Evolutionary conservation across 768 basidiomycete genomes (phyloP).

Genomic region (Phaeotremella fagi): DNA sequence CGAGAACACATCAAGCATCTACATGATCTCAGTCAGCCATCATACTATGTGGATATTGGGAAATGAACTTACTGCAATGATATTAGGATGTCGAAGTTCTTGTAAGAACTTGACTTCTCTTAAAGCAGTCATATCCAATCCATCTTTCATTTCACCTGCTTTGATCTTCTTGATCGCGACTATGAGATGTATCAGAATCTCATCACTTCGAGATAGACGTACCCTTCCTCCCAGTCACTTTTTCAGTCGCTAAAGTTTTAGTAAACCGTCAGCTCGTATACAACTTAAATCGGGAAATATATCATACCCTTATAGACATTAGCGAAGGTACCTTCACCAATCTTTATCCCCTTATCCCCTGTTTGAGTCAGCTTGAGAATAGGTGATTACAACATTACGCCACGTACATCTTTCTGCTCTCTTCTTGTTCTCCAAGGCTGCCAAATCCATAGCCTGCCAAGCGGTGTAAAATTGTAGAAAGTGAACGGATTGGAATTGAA

Average conservation of each 20-base stretch:
- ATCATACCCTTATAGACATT: conserved; percentile 81
- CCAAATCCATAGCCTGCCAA: conserved; percentile 23
- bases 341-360: conserved; percentile 51
- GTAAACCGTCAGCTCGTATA: background rate
- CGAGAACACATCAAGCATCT: conserved; percentile 96
- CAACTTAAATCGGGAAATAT: background rate
- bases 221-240: conserved; percentile 38
- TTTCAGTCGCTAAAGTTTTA: conserved; percentile 20
- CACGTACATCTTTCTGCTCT: conserved; percentile 23
- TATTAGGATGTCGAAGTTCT: conserved; percentile 87
- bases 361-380: background rate
- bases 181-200: too few relatives aligned
- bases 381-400: too few relatives aligned
- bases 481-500: too few relatives aligned
- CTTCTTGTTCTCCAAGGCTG: conserved; percentile 19
- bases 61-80: conserved; percentile 68
- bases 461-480: too few relatives aligned
- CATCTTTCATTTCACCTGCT: conserved; percentile 93
- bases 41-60: background rate
- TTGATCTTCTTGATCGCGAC: conserved; percentile 99
- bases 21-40: background rate
- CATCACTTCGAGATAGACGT: too few relatives aligned
- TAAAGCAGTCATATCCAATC: conserved; percentile 97
- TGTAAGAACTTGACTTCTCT: conserved; percentile 96
- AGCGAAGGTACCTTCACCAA: conserved; percentile 78